These are phyloP conservation scores for Seiridium cupressi DNA, from an alignment of 2,329 filamentous ascomycete species.

Conservation along the genomic window DNA sequence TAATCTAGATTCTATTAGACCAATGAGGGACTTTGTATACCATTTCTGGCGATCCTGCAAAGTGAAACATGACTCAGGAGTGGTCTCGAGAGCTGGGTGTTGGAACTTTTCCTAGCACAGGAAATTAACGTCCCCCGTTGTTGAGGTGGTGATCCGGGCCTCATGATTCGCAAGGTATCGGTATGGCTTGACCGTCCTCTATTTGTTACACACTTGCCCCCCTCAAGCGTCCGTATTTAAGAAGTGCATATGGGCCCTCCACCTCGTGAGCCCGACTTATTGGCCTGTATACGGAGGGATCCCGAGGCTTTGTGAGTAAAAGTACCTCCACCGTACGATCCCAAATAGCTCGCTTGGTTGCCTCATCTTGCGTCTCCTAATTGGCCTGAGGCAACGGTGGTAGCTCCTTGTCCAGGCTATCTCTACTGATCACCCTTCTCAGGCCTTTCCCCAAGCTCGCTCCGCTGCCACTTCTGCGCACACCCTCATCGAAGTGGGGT, in stretches of 20 bases:
- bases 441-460: conserved; percentile 29
- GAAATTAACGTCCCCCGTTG: too few species aligned
- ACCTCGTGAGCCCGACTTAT: background rate
- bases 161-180: background rate
- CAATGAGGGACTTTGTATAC: too few species aligned
- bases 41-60: too few species aligned
- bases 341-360: conserved; percentile 1
- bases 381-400: conserved; percentile 48
- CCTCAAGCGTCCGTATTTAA: conserved; percentile 1
- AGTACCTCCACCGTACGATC: background rate
- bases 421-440: conserved; percentile 44
- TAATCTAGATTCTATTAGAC: too few species aligned
- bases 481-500: conserved; percentile 30
- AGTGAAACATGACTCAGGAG: too few species aligned
- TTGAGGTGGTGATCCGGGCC: background rate
- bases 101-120: too few species aligned
- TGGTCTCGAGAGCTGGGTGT: too few species aligned
- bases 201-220: conserved; percentile 1
- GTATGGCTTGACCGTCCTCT: background rate
- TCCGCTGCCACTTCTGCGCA: conserved; percentile 18
- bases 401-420: conserved; percentile 60
- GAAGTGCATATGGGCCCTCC: background rate
- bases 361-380: conserved; percentile 9
- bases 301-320: background rate
- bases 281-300: background rate